Conservation (phyloP, 1,284 basidiomycete species). For the Moniliella sp. region DNA sequence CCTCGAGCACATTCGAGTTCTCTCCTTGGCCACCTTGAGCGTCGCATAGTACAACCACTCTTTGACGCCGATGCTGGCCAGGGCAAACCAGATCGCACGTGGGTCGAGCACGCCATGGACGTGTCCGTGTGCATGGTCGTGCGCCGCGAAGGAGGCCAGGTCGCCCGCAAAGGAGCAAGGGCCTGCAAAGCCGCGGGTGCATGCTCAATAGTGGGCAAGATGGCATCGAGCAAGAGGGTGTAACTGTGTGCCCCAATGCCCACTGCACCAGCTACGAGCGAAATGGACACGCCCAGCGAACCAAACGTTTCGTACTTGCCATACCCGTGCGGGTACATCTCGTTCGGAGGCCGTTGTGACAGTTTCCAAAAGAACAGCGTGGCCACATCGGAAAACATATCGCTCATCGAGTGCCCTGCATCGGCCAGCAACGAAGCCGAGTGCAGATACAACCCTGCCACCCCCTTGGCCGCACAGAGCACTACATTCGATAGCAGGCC, state of each 20-base stretch:
- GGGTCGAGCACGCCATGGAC: constrained; percentile 48
- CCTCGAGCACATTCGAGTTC: constrained; percentile 60
- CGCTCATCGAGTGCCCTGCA: constrained; percentile 71
- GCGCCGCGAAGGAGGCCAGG: constrained; percentile 40
- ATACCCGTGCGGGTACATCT: constrained; percentile 60
- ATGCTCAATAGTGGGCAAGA: constrained; percentile 36
- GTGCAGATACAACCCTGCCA: constrained; percentile 39
- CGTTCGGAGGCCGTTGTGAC: constrained; percentile 55
- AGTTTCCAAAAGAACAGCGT: constrained; percentile 77
- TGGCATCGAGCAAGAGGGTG: constrained; percentile 49
- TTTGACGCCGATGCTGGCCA: constrained; percentile 55
- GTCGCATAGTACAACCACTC: constrained; percentile 58
- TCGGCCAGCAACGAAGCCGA: constrained; percentile 79
- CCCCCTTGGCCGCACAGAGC: constrained; percentile 60
- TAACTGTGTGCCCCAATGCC: constrained; percentile 82
- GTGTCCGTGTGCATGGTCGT: constrained; percentile 38
- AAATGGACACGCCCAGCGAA: constrained; percentile 58
- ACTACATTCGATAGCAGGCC: constrained; percentile 68
- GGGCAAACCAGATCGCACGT: constrained; percentile 89
- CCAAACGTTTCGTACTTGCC: constrained; percentile 81
- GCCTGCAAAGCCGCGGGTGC: constrained; percentile 45
- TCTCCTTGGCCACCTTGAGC: constrained; percentile 63
- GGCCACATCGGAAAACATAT: constrained; percentile 73
- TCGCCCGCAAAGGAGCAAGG: constrained; percentile 42
- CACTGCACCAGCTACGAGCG: constrained; percentile 59